Base-by-base conservation (phyloP, 371 early-diverging fungal species). In the Lichtheimia hyalospora region DNA sequence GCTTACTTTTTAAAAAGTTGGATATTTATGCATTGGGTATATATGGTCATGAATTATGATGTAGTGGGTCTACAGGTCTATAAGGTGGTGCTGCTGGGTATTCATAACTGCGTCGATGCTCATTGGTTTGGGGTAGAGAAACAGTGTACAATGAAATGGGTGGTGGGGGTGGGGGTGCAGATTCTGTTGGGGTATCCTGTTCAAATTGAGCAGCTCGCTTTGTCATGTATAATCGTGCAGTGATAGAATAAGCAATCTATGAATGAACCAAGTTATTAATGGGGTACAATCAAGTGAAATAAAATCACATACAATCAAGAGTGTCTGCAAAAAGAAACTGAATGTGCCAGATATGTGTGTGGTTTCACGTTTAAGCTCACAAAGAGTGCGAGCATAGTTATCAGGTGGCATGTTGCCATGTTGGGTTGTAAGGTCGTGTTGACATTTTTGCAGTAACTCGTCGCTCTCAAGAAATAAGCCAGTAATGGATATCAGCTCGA, bases 291-390 rank as follows among this genome's bases (percentile, higher is more conserved):
- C 1, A 40, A 27, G 13, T 34, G 10, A 25, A 42, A 7, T 23
- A 4, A n/a, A n/a, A n/a, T n/a, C 24, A 55, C 56, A 14, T 55
- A 44, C 56, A 24, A 34, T 40, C 25, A 55, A n/a, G n/a, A 55
- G 56, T n/a, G 41, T 15, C 8, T 55, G 56, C n/a, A 55, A 7
- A 23, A 55, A 55, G 41, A 55, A 55, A 8, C 56, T 43, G 3
- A 55, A 44, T 41, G 41, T 14, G 42, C 56, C 42, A 20, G 41
- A 55, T 24, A 55, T 55, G 14, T 55, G 56, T 24, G 56, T 44
- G 2, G 42, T 23, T 43, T 55, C 56, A 21, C 56, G 56, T 25
- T 41, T 55, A 24, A 55, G 18, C 10, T 55, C 24, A 44, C 56
- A 55, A 24, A 55, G 42, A 1, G 8, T 14, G 42, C 41, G 41